A percentile compares a stretch with the other conserved stretches of the same genome.
These are phyloP conservation scores for Sporothrix dimorphospora DNA, from an alignment of 2,329 filamentous ascomycete species.

Conservation along the genomic window DNA sequence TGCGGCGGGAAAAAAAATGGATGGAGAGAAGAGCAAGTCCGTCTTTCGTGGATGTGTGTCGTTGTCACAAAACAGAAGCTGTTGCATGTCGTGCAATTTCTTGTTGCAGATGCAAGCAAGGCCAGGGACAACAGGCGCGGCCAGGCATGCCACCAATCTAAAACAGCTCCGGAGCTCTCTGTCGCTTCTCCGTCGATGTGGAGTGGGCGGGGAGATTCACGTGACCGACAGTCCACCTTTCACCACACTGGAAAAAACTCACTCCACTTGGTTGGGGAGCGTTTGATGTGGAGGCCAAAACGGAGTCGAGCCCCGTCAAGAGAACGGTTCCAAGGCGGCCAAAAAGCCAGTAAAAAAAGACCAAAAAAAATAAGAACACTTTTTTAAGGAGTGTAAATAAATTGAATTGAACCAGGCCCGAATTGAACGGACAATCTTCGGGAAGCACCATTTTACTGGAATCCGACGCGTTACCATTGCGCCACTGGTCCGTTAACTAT, in stretches of 20 bases:
- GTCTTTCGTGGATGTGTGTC: neutral
- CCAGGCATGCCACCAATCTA: constrained; percentile 20
- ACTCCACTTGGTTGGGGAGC: neutral
- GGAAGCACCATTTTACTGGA: constrained; percentile 30
- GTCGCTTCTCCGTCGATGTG: neutral
- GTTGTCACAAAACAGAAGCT: neutral
- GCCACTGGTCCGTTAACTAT: constrained; percentile 27
- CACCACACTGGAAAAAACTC: neutral
- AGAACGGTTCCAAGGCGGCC: neutral
- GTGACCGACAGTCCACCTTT: neutral
- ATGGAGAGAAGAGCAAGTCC: too few relatives aligned
- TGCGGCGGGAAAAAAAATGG: neutral
- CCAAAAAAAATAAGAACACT: neutral
- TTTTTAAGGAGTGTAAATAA: neutral
- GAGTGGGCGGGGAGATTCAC: neutral
- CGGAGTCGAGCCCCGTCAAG: neutral
- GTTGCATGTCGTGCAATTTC: neutral
- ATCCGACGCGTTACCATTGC: constrained; percentile 33
- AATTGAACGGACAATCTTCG: constrained; percentile 33
- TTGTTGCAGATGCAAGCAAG: neutral
- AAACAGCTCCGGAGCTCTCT: constrained; percentile 27
- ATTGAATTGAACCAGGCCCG: constrained; percentile 28
- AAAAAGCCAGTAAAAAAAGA: neutral
- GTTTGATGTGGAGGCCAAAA: constrained; percentile 1
- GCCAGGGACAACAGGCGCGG: neutral